Percentiles rank a stretch among this genome's conserved stretches.
These are phyloP conservation scores for Tausonia pullulans DNA, from an alignment of 1,284 basidiomycete species.

Conservation along the genomic window DNA sequence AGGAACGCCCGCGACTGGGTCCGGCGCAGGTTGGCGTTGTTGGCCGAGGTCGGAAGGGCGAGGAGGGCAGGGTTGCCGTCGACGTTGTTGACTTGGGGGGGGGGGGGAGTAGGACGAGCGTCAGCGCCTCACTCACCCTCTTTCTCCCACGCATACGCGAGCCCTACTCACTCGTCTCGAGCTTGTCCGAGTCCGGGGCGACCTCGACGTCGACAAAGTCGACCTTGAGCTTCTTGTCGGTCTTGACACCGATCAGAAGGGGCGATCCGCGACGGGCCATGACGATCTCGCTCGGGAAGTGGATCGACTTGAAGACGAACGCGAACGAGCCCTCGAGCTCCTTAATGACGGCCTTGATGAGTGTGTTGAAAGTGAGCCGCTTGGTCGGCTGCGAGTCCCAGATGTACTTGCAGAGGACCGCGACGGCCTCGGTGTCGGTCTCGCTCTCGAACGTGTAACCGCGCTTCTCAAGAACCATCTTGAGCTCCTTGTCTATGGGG, in stretches of 20 bases:
- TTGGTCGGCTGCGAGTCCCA: conserved; percentile 88
- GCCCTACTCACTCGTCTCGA: conserved; percentile 46
- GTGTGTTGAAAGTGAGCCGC: conserved; percentile 75
- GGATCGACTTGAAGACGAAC: conserved; percentile 97
- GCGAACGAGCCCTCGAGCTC: conserved; percentile 99
- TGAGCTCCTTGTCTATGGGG: conserved; percentile 53
- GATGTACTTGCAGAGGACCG: conserved; percentile 91
- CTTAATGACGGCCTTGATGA: conserved; percentile 93
- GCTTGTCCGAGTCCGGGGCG: conserved; percentile 28
- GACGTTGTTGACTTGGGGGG: conserved; percentile 30
- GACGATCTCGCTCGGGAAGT: conserved; percentile 95
- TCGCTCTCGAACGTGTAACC: conserved; percentile 92
- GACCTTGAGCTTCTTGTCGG: conserved; percentile 98
- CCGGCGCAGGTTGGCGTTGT: conserved; percentile 65
- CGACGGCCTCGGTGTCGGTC: conserved; percentile 96
- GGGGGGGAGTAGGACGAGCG: conserved; percentile 37
- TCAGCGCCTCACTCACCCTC: background rate
- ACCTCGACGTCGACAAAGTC: conserved; percentile 99
- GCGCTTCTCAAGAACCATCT: conserved; percentile 87
- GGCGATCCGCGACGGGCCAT: conserved; percentile 95
- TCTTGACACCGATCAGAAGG: conserved; percentile 96
- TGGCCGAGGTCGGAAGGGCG: conserved; percentile 53
- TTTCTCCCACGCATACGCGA: background rate
- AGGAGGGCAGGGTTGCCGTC: conserved; percentile 44
- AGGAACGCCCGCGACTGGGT: conserved; percentile 97